Base-by-base conservation (phyloP, 495 filamentous ascomycete genomes). In the Podospora conica region DNA sequence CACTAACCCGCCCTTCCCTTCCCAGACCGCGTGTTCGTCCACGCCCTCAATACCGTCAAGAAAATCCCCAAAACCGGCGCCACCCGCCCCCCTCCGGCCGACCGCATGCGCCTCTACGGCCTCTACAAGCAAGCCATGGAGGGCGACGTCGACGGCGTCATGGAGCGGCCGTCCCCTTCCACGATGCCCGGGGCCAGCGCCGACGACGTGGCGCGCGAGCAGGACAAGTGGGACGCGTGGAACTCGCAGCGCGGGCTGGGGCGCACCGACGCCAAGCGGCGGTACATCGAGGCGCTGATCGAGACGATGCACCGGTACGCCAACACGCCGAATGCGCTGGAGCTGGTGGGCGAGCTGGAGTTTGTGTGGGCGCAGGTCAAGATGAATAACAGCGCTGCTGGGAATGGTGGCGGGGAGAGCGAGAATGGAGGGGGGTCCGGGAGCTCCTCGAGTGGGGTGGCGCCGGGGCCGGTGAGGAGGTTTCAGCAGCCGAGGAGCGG, bases 121-220 rank as follows among this genome's bases (percentile, higher is more conserved):
- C 84, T 98, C 67, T 98, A 98, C 80, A 98, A 98, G 76, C 95
- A 98, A 80, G 92, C 91, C 68, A 98, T 96, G 93, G 93, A 98
- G 79, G 95, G 95, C 31, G 92, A 98, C 78, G 93, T 97, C 5
- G 89, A 91, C 70, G 91, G 91, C 33, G 90, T 97, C 1, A 95
- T 96, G 90, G 88, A 92, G 71, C 84, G 92, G 23, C 94, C 94
- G 24, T 78, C 85, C 57, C 81, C 84, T 24, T 25, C 61, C 12
- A 60, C 58, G 7, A 24, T 23, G 22, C 9, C 65, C 33, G 25
- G 58, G 15, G 2, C 60, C 27, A 73, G 71, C 63, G 56, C 72
- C 24, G 80, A 84, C 54, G 84, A 86, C 15, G 60, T 83, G 10
- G 76, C 80, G 63, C 77, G 83, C 23, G 86, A 88, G 68, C 80